Base-by-base conservation (phyloP, 345 rosid species). In the Abelmoschus esculentus region DNA sequence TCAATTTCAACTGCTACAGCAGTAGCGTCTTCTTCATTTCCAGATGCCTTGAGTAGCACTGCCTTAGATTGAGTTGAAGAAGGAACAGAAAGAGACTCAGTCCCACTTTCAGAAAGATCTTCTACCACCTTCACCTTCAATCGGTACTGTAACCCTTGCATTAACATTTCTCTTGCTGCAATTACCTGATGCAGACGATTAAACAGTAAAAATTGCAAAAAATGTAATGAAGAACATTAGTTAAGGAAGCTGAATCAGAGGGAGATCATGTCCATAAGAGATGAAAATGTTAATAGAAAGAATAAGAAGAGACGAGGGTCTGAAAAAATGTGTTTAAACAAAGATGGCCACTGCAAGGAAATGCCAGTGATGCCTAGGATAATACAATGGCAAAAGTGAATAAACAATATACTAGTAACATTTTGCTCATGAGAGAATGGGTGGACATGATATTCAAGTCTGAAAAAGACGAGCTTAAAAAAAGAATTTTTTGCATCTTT, bases 151-250 rank as follows among this genome's bases (percentile, higher is more conserved):
- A 85, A 81, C 76, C 83, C 88, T 0, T 83, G 86, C 68, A 82
- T 86, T 78, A 91, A 78, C 84, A 82, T 74, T 49, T 87, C 90
- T 82, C 98, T 88, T 22, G 97, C 92, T 76, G 85, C 98, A 81
- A 86, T 61, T 77, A 95, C 82, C 99, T 95, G 72, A 78, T 6
- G 52, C 6, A 72, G n/a, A 46, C 55, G 19, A 29, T 40, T 61
- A 15, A 50, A 40, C n/a, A 32, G 46, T 73, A 70, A 73, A 31
- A 52, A 62, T 28, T n/a, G 40, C 5, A 28, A 9, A 53, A 34
- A 36, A 36, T 31, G 12, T 9, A 34, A 18, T 34, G 72, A 53
- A 22, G 47, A 0, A 44, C 19, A 65, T 36, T 29, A 29, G 9
- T 44, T 0, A 65, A 65, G 36, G 38, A 65, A 65, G 55, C 13